Evolutionary conservation across 2,329 filamentous ascomycete genomes (phyloP).

Genomic region (Hawksworthiomyces lignivorus): DNA sequence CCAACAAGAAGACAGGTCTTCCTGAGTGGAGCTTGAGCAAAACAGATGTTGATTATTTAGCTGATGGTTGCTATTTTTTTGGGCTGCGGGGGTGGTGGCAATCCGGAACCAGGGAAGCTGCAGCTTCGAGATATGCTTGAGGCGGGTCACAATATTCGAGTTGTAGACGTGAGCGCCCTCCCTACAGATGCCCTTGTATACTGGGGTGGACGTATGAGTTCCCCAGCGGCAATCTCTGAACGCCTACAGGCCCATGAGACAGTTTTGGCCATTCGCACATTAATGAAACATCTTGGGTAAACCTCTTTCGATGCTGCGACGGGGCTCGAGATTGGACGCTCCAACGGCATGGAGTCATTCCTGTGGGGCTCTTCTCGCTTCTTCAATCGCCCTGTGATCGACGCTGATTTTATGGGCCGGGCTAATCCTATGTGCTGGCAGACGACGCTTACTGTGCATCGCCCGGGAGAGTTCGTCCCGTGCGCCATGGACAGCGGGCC

Average conservation of each 20-base stretch:
- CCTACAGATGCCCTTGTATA: constrained; percentile 34
- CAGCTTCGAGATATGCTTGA: constrained; percentile 17
- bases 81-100: constrained; percentile 37
- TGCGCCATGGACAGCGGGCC: neutral
- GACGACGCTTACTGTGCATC: constrained; percentile 22
- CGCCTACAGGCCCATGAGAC: too few relatives aligned
- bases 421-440: constrained; percentile 49
- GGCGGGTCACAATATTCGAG: constrained; percentile 28
- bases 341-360: constrained; percentile 53
- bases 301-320: constrained; percentile 32
- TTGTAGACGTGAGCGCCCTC: constrained; percentile 31
- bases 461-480: neutral
- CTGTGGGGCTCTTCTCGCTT: constrained; percentile 45
- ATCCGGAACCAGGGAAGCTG: constrained; percentile 24
- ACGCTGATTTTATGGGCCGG: constrained; percentile 49
- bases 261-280: too few relatives aligned
- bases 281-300: too few relatives aligned
- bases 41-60: neutral
- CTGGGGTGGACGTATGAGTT: constrained; percentile 36
- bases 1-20: too few relatives aligned
- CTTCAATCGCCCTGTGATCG: constrained; percentile 42
- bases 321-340: constrained; percentile 58
- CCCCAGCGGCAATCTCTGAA: constrained; percentile 29
- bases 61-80: constrained; percentile 37
- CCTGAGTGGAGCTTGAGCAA: too few relatives aligned